phyloP scores from a whole-genome alignment of 2,329 filamentous ascomycete species.

The Zasmidium citrigriseum region DNA sequence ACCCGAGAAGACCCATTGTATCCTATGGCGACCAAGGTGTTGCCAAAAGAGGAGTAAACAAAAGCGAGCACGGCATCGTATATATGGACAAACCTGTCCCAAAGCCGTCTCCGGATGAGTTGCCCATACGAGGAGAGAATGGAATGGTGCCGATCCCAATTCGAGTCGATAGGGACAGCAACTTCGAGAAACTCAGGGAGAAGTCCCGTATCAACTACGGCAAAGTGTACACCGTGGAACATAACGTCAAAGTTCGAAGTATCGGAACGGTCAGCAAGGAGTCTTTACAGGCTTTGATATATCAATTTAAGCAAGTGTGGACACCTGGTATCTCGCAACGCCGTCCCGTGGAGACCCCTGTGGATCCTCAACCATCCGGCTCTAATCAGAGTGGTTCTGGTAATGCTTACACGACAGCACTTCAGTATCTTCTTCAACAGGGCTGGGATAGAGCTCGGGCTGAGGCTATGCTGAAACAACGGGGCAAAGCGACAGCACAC shows the following conservation, averaged over 20 bases:
- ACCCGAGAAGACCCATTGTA: constrained; percentile 16
- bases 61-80: constrained; percentile 30
- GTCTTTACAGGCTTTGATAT: not conserved
- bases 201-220: constrained; percentile 9
- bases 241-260: constrained; percentile 25
- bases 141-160: constrained; percentile 13
- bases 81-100: constrained; percentile 14
- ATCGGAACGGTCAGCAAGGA: constrained; percentile 19
- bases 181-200: constrained; percentile 1
- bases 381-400: not conserved
- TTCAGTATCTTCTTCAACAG: not conserved
- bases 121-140: not conserved
- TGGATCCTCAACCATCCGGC: not conserved
- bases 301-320: not conserved
- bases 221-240: constrained; percentile 25
- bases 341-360: not conserved
- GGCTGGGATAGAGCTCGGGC: not conserved
- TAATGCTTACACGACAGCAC: not conserved
- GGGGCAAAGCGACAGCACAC: not conserved
- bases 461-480: not conserved
- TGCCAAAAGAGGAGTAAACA: constrained; percentile 12
- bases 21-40: constrained; percentile 28
- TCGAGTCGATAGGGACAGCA: constrained; percentile 15
- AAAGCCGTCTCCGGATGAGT: not conserved
- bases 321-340: not conserved